Base-by-base conservation (phyloP, 805 yeast genomes). In the Hanseniaspora hatyaiensis region DNA sequence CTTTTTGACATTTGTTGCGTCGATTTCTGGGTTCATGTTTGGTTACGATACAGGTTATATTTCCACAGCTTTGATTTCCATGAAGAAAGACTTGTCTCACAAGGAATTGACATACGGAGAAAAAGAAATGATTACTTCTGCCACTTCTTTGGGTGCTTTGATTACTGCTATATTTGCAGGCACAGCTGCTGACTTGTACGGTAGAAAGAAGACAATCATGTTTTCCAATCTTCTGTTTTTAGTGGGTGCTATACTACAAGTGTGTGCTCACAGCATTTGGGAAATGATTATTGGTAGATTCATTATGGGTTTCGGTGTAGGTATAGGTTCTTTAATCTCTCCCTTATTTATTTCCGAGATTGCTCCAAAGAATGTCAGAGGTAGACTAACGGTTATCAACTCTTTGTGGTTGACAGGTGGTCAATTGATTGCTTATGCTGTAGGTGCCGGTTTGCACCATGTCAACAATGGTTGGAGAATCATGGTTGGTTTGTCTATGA, bases 41-140 rank as follows among this genome's bases (percentile, higher is more conserved):
- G 98, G 98, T 55, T 89, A 89, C 60, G 98, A 89, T 63, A 89
- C 97, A 0, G 97, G 97, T 55, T 89, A 89, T 65, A 88, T 89
- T 34, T 89, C 97, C 3, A 80, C 94, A 16, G 96, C 96, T 0
- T 70, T 89, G 57, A 95, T 88, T 18, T 77, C 87, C 31, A 78
- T 89, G 40, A 87, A 88, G 11, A 74, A 77, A 4, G 95, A 84
- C 60, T 72, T 89, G 52, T 75, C 77, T 54, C 66, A 71, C 37
- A 70, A 71, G 49, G 57, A 61, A 0, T 69, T 88, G 47, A 69
- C 87, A 0, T 73, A 77, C 50, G 94, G 95, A 40, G 79, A 87
- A 55, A 83, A 85, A 65, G 95, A 88, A 66, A 68, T 84, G 53
- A 86, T 92, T 57, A 92, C 97, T 0, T 80, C 95, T 9, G 95